phyloP scores from a whole-genome alignment of 768 basidiomycete genomes.

The Mycena polygramma region DNA sequence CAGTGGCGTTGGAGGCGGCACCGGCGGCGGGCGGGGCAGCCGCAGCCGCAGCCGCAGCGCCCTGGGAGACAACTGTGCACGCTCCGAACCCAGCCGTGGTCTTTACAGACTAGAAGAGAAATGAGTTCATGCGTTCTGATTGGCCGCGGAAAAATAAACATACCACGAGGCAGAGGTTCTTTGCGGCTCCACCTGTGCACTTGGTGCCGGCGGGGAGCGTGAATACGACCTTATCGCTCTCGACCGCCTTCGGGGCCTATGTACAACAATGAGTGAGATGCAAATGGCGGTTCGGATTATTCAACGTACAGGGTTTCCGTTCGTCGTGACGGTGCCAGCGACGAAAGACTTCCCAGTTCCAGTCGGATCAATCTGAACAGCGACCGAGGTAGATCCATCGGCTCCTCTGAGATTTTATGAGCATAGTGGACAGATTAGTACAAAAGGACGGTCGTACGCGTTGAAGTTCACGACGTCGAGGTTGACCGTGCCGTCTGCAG shows the following conservation, averaged over 20 bases:
- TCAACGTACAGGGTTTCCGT: slow-evolving; percentile 36
- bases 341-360: slow-evolving; percentile 35
- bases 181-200: slow-evolving; percentile 62
- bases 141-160: slow-evolving; percentile 29
- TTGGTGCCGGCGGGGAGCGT: slow-evolving; percentile 61
- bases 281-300: neutral
- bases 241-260: slow-evolving; percentile 54
- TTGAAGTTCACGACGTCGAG: slow-evolving; percentile 51
- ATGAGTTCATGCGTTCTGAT: neutral
- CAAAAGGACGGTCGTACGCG: slow-evolving; percentile 37
- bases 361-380: slow-evolving; percentile 34
- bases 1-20: slow-evolving; percentile 33
- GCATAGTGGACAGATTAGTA: neutral
- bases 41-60: slow-evolving; percentile 42
- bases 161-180: slow-evolving; percentile 64
- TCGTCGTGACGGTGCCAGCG: slow-evolving; percentile 37
- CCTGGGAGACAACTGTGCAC: slow-evolving; percentile 61
- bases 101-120: slow-evolving; percentile 52
- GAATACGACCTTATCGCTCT: slow-evolving; percentile 57
- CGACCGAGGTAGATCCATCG: slow-evolving; percentile 38
- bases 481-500: slow-evolving; percentile 47
- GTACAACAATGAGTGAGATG: neutral
- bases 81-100: slow-evolving; percentile 67
- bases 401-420: slow-evolving; percentile 26
- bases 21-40: slow-evolving; percentile 13